Base-by-base conservation (phyloP, 305 asterid species). In the Ilex paraguariensis region DNA sequence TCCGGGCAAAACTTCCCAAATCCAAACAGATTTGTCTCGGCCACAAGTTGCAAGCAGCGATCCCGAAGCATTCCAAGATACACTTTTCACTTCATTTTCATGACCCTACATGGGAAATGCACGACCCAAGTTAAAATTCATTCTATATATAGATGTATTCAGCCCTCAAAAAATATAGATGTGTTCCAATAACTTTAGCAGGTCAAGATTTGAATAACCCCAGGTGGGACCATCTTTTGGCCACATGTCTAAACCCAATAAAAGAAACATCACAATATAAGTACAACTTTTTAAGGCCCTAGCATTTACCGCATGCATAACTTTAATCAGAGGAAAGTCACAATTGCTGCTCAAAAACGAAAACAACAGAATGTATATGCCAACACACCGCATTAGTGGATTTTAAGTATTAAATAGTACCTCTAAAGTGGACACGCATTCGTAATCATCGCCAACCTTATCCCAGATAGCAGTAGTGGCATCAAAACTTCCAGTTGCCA, bases 401-500 rank as follows among this genome's bases (percentile, higher is more conserved):
- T 4, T 36, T 36, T 3, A 36, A 36, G 32, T 3, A 54, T 15
- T 54, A 54, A 15, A 54, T 7, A 56, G 10, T 65, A 86, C 98
- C 99, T 90, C 95, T 64, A 93, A 79, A 36, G 97, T 87, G 72
- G 95, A 78, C 56, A 87, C 84, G 60, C 95, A 87, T 60, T 82
- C 79, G 75, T 79, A 87, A 14, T 85, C 95, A 69, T 74, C 86
- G n/a, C 85, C 95, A 50, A 72, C 81, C 45, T 86, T 79, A 70
- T 90, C 95, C 97, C 92, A 87, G 14, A 93, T 70, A 52, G 91
- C 92, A 71, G 91, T 81, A 63, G 97, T 87, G 65, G 95, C 96
- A 86, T 93, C 99, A 73, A 90, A 90, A 73, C 97, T 90, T 54
- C 95, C 86, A 10, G 95, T 86, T 44, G 99, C 96, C 75, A 93